These are phyloP conservation scores for Fusarium paranaense DNA, from an alignment of 2,329 filamentous ascomycete species.

Conservation along the genomic window DNA sequence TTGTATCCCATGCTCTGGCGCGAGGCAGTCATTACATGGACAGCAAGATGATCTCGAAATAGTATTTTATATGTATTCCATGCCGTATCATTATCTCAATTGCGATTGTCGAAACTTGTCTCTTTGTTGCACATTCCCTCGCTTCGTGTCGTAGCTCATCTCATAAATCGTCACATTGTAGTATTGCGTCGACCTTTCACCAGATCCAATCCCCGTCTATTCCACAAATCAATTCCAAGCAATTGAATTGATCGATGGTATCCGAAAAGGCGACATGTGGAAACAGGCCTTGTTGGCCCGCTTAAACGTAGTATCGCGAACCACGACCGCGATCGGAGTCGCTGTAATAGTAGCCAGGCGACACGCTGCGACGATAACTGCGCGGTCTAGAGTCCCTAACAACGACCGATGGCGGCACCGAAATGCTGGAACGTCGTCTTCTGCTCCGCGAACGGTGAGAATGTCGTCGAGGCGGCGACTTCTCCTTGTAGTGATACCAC, in stretches of 20 bases:
- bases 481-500: constrained; percentile 49
- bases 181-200: background rate
- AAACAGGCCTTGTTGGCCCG: background rate
- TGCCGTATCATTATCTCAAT: background rate
- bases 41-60: background rate
- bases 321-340: constrained; percentile 30
- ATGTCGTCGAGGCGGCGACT: constrained; percentile 29
- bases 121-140: background rate
- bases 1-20: background rate
- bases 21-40: background rate
- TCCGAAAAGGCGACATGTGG: background rate
- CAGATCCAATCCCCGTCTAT: background rate
- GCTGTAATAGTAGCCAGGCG: constrained; percentile 30
- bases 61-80: background rate
- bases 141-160: constrained; percentile 2
- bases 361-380: constrained; percentile 27
- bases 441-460: constrained; percentile 41
- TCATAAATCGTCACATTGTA: constrained; percentile 25
- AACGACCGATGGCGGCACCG: constrained; percentile 40
- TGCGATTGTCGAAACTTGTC: background rate
- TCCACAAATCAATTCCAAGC: background rate
- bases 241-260: background rate
- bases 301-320: constrained; percentile 29
- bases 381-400: constrained; percentile 35
- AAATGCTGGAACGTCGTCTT: constrained; percentile 40